A percentile compares a stretch with the other conserved stretches of the same genome.
Evolutionary conservation across 805 yeast species (phyloP).

Genomic region (Ogataea degrootiae): DNA sequence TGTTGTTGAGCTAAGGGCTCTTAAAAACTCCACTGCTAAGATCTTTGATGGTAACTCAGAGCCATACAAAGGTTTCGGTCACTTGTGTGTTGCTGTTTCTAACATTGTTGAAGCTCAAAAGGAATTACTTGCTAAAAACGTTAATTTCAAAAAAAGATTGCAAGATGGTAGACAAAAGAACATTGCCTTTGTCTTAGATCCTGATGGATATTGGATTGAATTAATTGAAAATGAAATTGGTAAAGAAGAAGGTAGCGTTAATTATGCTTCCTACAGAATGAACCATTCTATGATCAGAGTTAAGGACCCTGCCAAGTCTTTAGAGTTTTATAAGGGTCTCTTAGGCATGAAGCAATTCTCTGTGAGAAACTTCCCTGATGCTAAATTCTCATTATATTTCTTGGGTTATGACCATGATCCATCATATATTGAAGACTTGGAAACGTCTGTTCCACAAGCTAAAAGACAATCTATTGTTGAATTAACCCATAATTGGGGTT

Average conservation of each 20-base stretch:
- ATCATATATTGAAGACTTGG: slow-evolving; percentile 38
- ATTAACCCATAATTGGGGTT: slow-evolving; percentile 94
- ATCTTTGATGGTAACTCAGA: slow-evolving; percentile 80
- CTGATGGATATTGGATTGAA: slow-evolving; percentile 97
- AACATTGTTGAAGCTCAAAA: slow-evolving; percentile 63
- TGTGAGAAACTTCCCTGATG: slow-evolving; percentile 52
- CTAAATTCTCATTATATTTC: slow-evolving; percentile 82
- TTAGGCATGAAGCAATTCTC: slow-evolving; percentile 76
- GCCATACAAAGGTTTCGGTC: slow-evolving; percentile 90
- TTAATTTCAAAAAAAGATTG: slow-evolving; percentile 74
- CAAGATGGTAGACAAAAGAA: slow-evolving; percentile 88
- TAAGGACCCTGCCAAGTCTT: slow-evolving; percentile 71
- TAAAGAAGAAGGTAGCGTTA: slow-evolving; percentile 38
- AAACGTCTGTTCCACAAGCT: slow-evolving; percentile 31
- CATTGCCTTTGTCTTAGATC: slow-evolving; percentile 93
- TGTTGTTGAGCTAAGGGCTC: slow-evolving; percentile 73
- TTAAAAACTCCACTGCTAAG: slow-evolving; percentile 59
- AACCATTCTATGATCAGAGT: slow-evolving; percentile 94
- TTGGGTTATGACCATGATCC: slow-evolving; percentile 61
- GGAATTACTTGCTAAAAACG: slow-evolving; percentile 55
- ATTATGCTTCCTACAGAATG: slow-evolving; percentile 43
- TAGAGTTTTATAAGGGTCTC: slow-evolving; percentile 72
- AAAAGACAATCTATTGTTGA: slow-evolving; percentile 71
- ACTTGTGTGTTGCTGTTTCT: slow-evolving; percentile 82
- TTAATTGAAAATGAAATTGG: slow-evolving; percentile 55